phyloP scores from a whole-genome alignment of 176 grass and related monocot genomes.

The Ensete glaucum region DNA sequence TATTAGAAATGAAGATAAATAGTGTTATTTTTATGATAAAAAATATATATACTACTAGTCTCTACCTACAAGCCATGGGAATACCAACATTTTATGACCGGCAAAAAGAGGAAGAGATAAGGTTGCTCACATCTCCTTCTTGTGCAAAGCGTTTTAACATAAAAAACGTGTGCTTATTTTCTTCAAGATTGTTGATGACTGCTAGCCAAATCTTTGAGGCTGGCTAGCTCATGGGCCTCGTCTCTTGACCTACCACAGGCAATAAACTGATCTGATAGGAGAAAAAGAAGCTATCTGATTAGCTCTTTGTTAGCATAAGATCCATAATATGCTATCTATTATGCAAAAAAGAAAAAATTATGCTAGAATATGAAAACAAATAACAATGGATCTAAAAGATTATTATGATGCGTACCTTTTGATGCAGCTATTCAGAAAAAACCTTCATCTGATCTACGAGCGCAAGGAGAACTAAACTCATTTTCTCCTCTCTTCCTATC shows the following conservation, averaged over 20 bases:
- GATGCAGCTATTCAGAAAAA: too few relatives aligned
- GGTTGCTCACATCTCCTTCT: constrained; percentile 86
- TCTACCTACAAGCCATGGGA: neutral
- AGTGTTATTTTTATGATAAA: neutral
- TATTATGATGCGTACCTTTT: too few relatives aligned
- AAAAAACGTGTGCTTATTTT: constrained; percentile 57
- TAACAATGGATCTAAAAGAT: too few relatives aligned
- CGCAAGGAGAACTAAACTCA: too few relatives aligned
- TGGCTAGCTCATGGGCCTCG: constrained; percentile 79
- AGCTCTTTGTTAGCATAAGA: neutral
- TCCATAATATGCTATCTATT: too few relatives aligned
- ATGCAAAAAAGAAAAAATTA: too few relatives aligned
- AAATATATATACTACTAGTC: neutral
- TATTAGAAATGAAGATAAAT: neutral
- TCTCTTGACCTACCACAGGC: constrained; percentile 74
- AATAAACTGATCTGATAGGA: constrained; percentile 84
- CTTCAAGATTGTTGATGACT: constrained; percentile 91
- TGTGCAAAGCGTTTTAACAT: constrained; percentile 57
- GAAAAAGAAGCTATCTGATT: neutral
- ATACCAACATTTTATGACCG: neutral
- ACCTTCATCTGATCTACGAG: too few relatives aligned
- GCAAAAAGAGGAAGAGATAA: neutral
- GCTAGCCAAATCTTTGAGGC: constrained; percentile 80
- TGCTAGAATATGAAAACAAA: too few relatives aligned
- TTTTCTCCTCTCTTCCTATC: too few relatives aligned